phyloP scores from a whole-genome alignment of 1,284 basidiomycete species.

The Boletellus sp. region DNA sequence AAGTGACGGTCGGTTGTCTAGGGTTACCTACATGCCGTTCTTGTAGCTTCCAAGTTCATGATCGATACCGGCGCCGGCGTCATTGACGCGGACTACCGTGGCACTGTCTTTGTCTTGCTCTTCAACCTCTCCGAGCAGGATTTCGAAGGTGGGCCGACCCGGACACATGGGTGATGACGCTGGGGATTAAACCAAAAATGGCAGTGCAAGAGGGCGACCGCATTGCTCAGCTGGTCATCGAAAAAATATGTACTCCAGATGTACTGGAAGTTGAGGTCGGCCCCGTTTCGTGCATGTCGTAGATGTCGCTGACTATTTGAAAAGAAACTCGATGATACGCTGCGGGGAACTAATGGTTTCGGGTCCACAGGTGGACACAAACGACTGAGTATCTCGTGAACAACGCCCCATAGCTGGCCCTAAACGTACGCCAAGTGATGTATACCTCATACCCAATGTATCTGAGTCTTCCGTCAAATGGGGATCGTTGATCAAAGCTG shows the following conservation, averaged over 20 bases:
- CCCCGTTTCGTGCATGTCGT: slow-evolving; percentile 8
- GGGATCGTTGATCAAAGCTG: background rate
- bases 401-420: background rate
- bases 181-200: slow-evolving; percentile 1
- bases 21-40: background rate
- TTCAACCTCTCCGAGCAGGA: slow-evolving; percentile 91
- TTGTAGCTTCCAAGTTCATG: slow-evolving; percentile 88
- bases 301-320: slow-evolving; percentile 5
- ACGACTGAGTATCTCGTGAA: slow-evolving; percentile 33
- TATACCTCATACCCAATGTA: background rate
- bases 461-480: background rate
- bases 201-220: slow-evolving; percentile 91
- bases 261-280: slow-evolving; percentile 82
- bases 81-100: slow-evolving; percentile 94
- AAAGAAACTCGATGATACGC: slow-evolving; percentile 79
- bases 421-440: slow-evolving; percentile 4
- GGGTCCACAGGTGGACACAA: slow-evolving; percentile 90
- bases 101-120: slow-evolving; percentile 87
- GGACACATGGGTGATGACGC: background rate
- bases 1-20: slow-evolving; percentile 23
- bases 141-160: slow-evolving; percentile 65
- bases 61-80: slow-evolving; percentile 97
- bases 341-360: slow-evolving; percentile 86
- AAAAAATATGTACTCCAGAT: slow-evolving; percentile 84
- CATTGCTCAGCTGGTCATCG: slow-evolving; percentile 91